Conservation (phyloP, 1,284 basidiomycete genomes). For the Ganoderma leucocontextum region DNA sequence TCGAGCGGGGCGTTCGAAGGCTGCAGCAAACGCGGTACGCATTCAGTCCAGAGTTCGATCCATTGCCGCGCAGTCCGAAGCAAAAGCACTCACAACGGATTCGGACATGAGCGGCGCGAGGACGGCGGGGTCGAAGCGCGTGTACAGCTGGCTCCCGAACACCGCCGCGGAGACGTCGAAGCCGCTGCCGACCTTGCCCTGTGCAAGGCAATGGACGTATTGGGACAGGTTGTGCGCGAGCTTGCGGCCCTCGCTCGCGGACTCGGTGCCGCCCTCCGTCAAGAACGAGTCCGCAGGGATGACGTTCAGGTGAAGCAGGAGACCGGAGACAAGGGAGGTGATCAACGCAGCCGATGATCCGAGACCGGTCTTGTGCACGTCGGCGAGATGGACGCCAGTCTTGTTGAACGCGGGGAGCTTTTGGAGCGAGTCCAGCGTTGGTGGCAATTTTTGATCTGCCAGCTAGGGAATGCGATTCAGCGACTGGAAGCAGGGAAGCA, state of each 20-base stretch:
- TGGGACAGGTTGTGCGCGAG: slow-evolving; percentile 95
- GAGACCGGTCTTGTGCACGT: slow-evolving; percentile 98
- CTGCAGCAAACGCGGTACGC: not conserved
- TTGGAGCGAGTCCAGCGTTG: slow-evolving; percentile 66
- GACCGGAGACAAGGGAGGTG: slow-evolving; percentile 89
- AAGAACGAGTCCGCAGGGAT: slow-evolving; percentile 62
- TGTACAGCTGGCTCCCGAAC: slow-evolving; percentile 95
- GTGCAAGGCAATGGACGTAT: slow-evolving; percentile 94
- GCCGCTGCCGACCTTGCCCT: slow-evolving; percentile 97
- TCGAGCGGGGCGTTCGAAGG: slow-evolving; percentile 44
- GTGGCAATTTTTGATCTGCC: slow-evolving; percentile 62
- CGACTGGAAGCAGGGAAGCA: slow-evolving; percentile 5
- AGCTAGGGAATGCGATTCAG: slow-evolving; percentile 55
- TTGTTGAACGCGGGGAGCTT: slow-evolving; percentile 79
- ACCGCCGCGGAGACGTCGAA: slow-evolving; percentile 97
- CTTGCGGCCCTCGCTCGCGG: slow-evolving; percentile 54
- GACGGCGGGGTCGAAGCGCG: slow-evolving; percentile 84
- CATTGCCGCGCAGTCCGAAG: not conserved
- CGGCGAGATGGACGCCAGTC: slow-evolving; percentile 72
- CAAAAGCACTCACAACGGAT: slow-evolving; percentile 38
- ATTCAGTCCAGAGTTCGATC: not conserved
- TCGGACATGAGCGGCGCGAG: slow-evolving; percentile 75
- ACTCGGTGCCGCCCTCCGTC: slow-evolving; percentile 28
- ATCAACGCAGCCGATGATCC: slow-evolving; percentile 98
- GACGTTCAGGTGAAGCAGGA: slow-evolving; percentile 82